These are phyloP conservation scores for Fereydounia khargensis DNA, from an alignment of 1,284 basidiomycete species.

Conservation along the genomic window DNA sequence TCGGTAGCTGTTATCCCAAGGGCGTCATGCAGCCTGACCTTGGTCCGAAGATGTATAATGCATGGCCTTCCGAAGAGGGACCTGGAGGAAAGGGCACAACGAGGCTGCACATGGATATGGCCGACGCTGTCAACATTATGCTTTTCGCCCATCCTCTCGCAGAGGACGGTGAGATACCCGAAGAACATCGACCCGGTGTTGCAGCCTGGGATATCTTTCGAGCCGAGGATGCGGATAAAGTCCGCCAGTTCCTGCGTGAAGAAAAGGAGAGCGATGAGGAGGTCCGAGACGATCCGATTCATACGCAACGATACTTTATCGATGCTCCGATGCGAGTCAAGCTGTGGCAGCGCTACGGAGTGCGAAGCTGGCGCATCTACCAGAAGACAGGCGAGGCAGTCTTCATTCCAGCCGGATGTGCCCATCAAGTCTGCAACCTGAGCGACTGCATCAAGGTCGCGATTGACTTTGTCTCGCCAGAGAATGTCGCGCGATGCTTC, in stretches of 20 bases:
- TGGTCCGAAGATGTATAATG: conserved; percentile 67
- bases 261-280: conserved; percentile 48
- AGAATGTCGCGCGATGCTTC: conserved; percentile 83
- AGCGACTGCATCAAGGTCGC: conserved; percentile 93
- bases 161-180: conserved; percentile 20
- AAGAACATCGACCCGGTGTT: conserved; percentile 64
- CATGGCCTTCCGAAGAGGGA: conserved; percentile 52
- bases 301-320: conserved; percentile 83
- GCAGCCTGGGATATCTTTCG: conserved; percentile 91
- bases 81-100: conserved; percentile 76
- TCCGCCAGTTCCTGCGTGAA: conserved; percentile 72
- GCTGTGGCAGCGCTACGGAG: conserved; percentile 69
- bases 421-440: conserved; percentile 84
- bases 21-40: conserved; percentile 83
- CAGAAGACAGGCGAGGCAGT: conserved; percentile 90
- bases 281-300: conserved; percentile 75
- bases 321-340: conserved; percentile 69
- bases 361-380: conserved; percentile 78
- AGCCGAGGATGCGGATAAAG: conserved; percentile 74
- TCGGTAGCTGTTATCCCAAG: conserved; percentile 77
- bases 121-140: conserved; percentile 89
- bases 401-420: conserved; percentile 92
- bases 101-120: conserved; percentile 91
- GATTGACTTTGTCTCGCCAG: conserved; percentile 90
- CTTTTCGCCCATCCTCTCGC: conserved; percentile 22